phyloP scores from a whole-genome alignment of 257 asterid genomes.

The Vinca minor region DNA sequence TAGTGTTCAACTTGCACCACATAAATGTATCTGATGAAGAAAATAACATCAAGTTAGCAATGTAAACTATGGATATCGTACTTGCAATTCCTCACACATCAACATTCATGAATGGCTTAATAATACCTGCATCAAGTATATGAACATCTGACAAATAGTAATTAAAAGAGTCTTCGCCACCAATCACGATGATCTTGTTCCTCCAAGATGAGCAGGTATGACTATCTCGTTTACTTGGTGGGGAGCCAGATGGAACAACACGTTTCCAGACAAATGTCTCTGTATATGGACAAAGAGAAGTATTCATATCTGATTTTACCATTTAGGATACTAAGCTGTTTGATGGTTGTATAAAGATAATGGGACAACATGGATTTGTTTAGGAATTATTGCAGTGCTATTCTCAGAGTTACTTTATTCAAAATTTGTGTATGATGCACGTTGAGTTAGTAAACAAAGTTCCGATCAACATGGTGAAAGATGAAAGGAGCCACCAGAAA shows the following conservation, averaged over 20 bases:
- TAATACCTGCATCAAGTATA: slow-evolving; percentile 87
- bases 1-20: slow-evolving; percentile 85
- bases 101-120: background rate
- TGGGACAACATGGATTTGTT: background rate
- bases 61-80: background rate
- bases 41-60: slow-evolving; percentile 11
- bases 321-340: background rate
- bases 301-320: slow-evolving; percentile 8
- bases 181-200: slow-evolving; percentile 81
- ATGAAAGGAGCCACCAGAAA: background rate
- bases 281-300: slow-evolving; percentile 28
- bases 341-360: background rate
- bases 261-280: slow-evolving; percentile 81
- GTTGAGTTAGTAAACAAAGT: background rate
- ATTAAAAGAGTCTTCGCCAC: slow-evolving; percentile 81
- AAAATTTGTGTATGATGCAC: background rate
- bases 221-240: slow-evolving; percentile 89
- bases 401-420: background rate
- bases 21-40: slow-evolving; percentile 61
- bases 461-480: background rate
- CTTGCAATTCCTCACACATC: background rate
- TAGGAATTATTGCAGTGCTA: background rate
- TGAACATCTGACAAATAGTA: slow-evolving; percentile 89
- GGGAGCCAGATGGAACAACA: slow-evolving; percentile 80
- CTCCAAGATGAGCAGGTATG: slow-evolving; percentile 95